Evolutionary conservation across 192 early-diverging fungal species (phyloP).

Genomic region (Rhizophagus clarus): DNA sequence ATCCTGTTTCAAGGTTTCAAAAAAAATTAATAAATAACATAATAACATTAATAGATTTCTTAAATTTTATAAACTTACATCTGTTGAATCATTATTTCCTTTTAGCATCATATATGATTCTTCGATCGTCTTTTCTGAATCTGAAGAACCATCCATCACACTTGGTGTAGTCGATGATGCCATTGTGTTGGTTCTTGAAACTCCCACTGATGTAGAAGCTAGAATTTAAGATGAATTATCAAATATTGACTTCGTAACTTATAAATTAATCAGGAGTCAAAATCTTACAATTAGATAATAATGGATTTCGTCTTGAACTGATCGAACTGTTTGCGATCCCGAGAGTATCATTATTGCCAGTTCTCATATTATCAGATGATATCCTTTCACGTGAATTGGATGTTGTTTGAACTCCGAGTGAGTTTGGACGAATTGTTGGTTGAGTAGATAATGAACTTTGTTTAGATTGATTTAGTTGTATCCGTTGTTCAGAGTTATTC

Average conservation of each 20-base stretch:
- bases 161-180: constrained; percentile 4
- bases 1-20: constrained; percentile 38
- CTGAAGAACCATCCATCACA: background rate
- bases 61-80: constrained; percentile 15
- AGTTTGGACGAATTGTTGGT: background rate
- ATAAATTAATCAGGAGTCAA: background rate
- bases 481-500: constrained; percentile 8
- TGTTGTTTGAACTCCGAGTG: background rate
- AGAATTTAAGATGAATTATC: background rate
- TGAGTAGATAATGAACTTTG: background rate
- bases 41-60: background rate
- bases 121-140: constrained; percentile 24
- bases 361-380: background rate
- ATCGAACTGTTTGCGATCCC: background rate
- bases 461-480: constrained; percentile 1
- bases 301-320: background rate
- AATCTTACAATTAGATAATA: background rate
- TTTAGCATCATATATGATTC: constrained; percentile 32
- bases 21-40: background rate
- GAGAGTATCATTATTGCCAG: background rate
- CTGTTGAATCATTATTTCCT: constrained; percentile 23
- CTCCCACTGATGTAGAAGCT: background rate
- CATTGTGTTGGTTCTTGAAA: background rate
- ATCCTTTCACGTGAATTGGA: background rate
- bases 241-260: background rate